Percentiles rank a stretch among this genome's conserved stretches.
Evolutionary conservation across 2,329 filamentous ascomycete genomes (phyloP).

Genomic region (Cryphonectria nitschkei): DNA sequence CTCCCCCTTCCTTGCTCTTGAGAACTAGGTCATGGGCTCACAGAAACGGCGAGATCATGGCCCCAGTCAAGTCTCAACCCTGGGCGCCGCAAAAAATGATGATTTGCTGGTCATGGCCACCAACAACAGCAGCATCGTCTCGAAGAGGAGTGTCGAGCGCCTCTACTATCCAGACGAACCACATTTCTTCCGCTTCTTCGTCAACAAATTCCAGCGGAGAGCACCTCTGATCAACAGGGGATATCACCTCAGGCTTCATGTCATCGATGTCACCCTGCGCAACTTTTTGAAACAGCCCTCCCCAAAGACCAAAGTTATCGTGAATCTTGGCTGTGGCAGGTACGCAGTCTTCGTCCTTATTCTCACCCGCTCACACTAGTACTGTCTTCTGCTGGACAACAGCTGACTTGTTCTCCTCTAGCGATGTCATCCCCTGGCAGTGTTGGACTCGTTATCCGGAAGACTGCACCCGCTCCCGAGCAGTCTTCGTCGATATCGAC

Average conservation of each 20-base stretch:
- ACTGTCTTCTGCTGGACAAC: conserved; percentile 9
- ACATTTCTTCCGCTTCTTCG: conserved; percentile 87
- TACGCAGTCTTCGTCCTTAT: conserved; percentile 52
- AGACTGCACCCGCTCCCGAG: conserved; percentile 52
- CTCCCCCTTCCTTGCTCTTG: not conserved
- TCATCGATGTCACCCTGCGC: conserved; percentile 74
- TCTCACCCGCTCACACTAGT: not conserved
- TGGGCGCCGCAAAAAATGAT: conserved; percentile 31
- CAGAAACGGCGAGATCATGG: not conserved
- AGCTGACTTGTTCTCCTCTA: conserved; percentile 40
- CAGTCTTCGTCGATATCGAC: conserved; percentile 82
- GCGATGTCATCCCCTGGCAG: conserved; percentile 87
- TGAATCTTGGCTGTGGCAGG: conserved; percentile 92
- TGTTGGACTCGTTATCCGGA: conserved; percentile 69
- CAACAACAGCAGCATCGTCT: conserved; percentile 85
- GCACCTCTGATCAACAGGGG: conserved; percentile 90
- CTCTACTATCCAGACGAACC: conserved; percentile 78
- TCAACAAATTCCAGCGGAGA: conserved; percentile 78
- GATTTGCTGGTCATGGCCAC: conserved; percentile 33
- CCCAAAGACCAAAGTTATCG: conserved; percentile 68
- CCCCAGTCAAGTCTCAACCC: not conserved
- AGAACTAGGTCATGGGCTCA: not conserved
- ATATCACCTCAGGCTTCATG: conserved; percentile 84
- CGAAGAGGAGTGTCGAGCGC: conserved; percentile 89
- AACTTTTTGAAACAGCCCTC: conserved; percentile 65